Evolutionary conservation across 2,329 filamentous ascomycete species (phyloP).

Genomic region (Colletotrichum lupini): DNA sequence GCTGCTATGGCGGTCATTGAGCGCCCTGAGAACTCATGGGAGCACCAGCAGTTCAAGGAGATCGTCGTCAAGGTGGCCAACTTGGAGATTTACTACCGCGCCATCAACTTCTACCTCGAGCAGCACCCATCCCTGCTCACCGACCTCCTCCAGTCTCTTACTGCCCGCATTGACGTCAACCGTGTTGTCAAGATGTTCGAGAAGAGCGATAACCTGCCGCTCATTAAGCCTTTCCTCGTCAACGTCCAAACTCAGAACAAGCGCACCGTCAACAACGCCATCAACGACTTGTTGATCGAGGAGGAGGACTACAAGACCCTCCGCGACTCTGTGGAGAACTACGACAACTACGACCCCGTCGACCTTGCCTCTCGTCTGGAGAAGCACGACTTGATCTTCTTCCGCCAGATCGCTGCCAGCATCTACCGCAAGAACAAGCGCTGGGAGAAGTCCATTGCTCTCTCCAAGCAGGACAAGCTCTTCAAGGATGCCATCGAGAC

Average conservation of each 20-base stretch:
- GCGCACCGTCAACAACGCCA: constrained; percentile 96
- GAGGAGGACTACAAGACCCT: constrained; percentile 99
- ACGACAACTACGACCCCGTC: constrained; percentile 98
- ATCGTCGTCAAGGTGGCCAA: constrained; percentile 98
- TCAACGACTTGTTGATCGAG: constrained; percentile 97
- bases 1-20: constrained; percentile 98
- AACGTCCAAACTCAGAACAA: constrained; percentile 98
- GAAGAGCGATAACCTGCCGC: constrained; percentile 95
- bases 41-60: constrained; percentile 99
- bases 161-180: constrained; percentile 96
- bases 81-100: constrained; percentile 98
- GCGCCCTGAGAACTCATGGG: constrained; percentile 96
- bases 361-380: constrained; percentile 92
- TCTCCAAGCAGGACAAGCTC: constrained; percentile 99
- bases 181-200: constrained; percentile 99
- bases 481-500: constrained; percentile 99
- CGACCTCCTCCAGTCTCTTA: constrained; percentile 92
- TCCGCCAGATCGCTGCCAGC: constrained; percentile 96
- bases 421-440: constrained; percentile 99
- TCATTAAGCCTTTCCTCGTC: constrained; percentile 98
- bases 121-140: constrained; percentile 96
- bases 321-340: constrained; percentile 96
- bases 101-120: constrained; percentile 96
- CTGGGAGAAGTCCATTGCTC: constrained; percentile 98
- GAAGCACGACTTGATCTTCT: constrained; percentile 98